phyloP scores from a whole-genome alignment of 2,329 filamentous ascomycete species.

The Phialophora macrospora region DNA sequence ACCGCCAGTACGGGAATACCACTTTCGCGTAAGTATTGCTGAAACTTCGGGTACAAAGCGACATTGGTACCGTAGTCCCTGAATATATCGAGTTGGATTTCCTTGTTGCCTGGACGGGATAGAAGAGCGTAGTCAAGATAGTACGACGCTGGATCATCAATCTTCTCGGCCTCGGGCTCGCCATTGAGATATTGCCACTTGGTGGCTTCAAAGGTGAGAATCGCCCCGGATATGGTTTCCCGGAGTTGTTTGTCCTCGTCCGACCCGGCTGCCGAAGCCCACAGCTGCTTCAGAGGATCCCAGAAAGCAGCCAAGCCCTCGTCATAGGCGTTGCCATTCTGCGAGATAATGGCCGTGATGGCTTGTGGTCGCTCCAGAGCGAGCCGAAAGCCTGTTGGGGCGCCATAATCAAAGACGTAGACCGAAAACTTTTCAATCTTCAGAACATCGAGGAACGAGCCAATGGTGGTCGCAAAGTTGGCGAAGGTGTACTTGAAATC shows the following conservation, averaged over 20 bases:
- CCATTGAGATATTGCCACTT: slow-evolving; percentile 43
- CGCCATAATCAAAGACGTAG: slow-evolving; percentile 69
- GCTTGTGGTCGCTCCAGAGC: slow-evolving; percentile 56
- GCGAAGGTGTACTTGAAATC: slow-evolving; percentile 62
- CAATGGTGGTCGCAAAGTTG: slow-evolving; percentile 55
- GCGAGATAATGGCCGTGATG: slow-evolving; percentile 60
- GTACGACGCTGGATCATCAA: slow-evolving; percentile 45
- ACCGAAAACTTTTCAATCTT: slow-evolving; percentile 56
- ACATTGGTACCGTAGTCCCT: slow-evolving; percentile 64
- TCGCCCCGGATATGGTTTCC: slow-evolving; percentile 43
- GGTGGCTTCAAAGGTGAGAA: slow-evolving; percentile 49
- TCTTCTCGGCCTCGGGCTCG: slow-evolving; percentile 35
- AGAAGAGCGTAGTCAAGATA: slow-evolving; percentile 60
- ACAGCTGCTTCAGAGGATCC: slow-evolving; percentile 55
- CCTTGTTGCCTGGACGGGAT: slow-evolving; percentile 55
- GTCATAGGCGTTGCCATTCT: slow-evolving; percentile 66
- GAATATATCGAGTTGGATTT: slow-evolving; percentile 63
- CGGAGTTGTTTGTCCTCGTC: slow-evolving; percentile 43
- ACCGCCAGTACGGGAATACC: slow-evolving; percentile 61
- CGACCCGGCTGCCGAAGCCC: slow-evolving; percentile 47
- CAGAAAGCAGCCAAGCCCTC: slow-evolving; percentile 62
- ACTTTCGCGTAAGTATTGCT: slow-evolving; percentile 58
- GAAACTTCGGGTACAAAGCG: slow-evolving; percentile 59
- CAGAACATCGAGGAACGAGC: slow-evolving; percentile 57
- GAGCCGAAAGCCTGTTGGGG: slow-evolving; percentile 60